These are phyloP conservation scores for Hemisphaericaspora xylofermentans DNA, from an alignment of 1,139 yeast species.

Conservation along the genomic window DNA sequence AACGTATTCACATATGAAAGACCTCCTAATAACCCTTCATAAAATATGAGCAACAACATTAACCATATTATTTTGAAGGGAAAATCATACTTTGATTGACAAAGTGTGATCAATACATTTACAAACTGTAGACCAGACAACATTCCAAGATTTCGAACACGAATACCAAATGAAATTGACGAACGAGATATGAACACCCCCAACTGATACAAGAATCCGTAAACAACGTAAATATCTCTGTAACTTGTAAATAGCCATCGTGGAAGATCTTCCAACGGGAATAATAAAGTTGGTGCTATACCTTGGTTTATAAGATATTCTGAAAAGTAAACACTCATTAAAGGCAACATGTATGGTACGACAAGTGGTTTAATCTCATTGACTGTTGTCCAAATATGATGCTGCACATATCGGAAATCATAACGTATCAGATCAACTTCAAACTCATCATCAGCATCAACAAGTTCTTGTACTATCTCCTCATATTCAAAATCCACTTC, in stretches of 20 bases:
- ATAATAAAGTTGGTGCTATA: constrained; percentile 79
- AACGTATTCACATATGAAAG: constrained; percentile 88
- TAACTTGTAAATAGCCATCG: constrained; percentile 54
- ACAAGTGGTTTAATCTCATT: constrained; percentile 49
- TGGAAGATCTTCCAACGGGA: constrained; percentile 70
- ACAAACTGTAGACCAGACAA: constrained; percentile 68
- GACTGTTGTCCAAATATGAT: constrained; percentile 33
- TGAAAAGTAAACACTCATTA: constrained; percentile 76
- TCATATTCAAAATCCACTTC: constrained; percentile 10
- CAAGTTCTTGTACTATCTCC: constrained; percentile 3
- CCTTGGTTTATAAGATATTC: constrained; percentile 94
- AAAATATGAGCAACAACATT: constrained; percentile 62
- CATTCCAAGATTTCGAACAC: constrained; percentile 58
- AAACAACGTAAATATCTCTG: constrained; percentile 88
- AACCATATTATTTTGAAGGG: constrained; percentile 61
- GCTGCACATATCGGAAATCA: constrained; percentile 1
- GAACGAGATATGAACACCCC: constrained; percentile 93
- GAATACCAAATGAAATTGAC: constrained; percentile 61
- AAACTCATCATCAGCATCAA: constrained; percentile 3
- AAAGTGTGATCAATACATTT: constrained; percentile 57
- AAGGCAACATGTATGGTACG: constrained; percentile 77
- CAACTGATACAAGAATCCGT: constrained; percentile 87
- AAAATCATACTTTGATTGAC: constrained; percentile 62
- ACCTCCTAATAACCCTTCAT: constrained; percentile 91
- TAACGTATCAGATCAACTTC: constrained; percentile 12